Conservation (phyloP, 169 alveolate genomes). For the Babesia divergens region DNA sequence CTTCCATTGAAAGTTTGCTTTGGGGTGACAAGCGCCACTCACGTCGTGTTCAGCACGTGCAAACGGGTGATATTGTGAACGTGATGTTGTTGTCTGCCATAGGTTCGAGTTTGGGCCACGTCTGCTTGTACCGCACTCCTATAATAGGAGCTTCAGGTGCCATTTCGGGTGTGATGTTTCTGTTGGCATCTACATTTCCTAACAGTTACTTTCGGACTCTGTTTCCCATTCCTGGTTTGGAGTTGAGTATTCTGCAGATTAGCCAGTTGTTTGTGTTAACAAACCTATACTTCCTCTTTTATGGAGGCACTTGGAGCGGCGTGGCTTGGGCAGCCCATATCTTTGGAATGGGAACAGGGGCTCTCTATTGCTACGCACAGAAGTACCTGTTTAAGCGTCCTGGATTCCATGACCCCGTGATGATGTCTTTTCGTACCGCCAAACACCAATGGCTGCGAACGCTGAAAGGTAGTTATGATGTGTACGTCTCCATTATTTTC, state of each 20-base stretch:
- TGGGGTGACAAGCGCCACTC: background rate
- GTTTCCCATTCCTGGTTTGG: conserved; percentile 74
- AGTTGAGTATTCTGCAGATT: conserved; percentile 69
- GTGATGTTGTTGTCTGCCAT: conserved; percentile 44
- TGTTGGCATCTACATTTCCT: conserved; percentile 72
- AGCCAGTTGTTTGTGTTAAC: conserved; percentile 71
- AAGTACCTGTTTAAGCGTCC: conserved; percentile 50
- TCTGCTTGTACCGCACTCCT: conserved; percentile 52
- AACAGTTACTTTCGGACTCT: conserved; percentile 68
- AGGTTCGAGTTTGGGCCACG: conserved; percentile 57
- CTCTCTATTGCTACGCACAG: conserved; percentile 67
- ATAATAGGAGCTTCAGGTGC: conserved; percentile 79
- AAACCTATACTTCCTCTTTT: conserved; percentile 63
- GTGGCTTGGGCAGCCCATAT: conserved; percentile 81
- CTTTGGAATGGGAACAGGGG: conserved; percentile 73
- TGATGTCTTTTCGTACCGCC: conserved; percentile 33
- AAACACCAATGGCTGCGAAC: conserved; percentile 56
- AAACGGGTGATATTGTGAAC: conserved; percentile 38
- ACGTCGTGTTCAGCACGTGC: background rate
- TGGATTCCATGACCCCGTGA: conserved; percentile 48
- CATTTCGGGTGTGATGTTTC: conserved; percentile 71
- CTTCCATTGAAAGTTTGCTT: background rate
- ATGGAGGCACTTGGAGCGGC: conserved; percentile 45
- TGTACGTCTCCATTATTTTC: background rate
- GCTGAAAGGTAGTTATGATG: conserved; percentile 9